Evolutionary conservation across 371 early-diverging fungal species (phyloP).

Genomic region (Choanephora cucurbitarum): DNA sequence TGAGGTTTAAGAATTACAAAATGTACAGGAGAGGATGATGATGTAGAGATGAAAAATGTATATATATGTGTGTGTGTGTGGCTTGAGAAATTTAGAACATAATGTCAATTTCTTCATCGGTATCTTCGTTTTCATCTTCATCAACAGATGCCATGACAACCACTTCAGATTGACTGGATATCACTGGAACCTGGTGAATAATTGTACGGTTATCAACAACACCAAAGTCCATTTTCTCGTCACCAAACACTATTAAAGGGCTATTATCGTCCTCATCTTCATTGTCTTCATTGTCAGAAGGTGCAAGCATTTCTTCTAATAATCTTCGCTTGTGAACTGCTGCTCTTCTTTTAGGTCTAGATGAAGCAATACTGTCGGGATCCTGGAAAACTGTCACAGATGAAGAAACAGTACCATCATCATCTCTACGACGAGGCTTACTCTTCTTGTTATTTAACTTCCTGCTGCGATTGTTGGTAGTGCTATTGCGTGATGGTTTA

Average conservation of each 20-base stretch:
- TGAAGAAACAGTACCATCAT: slow-evolving; percentile 20
- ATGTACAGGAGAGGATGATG: slow-evolving; percentile 1
- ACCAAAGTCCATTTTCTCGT: slow-evolving; percentile 47
- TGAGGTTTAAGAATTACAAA: not conserved
- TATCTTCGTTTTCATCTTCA: slow-evolving; percentile 20
- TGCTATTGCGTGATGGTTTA: not conserved
- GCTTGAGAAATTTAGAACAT: slow-evolving; percentile 17
- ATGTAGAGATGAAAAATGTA: too few relatives aligned
- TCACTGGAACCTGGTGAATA: slow-evolving; percentile 25
- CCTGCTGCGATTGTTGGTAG: slow-evolving; percentile 9
- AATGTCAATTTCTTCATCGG: slow-evolving; percentile 36
- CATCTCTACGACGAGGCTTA: slow-evolving; percentile 15
- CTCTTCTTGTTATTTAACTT: slow-evolving; percentile 7
- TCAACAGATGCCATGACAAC: slow-evolving; percentile 1
- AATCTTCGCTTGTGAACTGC: slow-evolving; percentile 49
- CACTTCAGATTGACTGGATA: slow-evolving; percentile 3
- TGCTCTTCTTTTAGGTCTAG: slow-evolving; percentile 46
- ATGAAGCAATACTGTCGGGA: slow-evolving; percentile 36
- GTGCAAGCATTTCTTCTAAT: slow-evolving; percentile 45
- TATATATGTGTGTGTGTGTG: too few relatives aligned
- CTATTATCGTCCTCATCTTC: slow-evolving; percentile 29
- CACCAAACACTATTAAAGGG: slow-evolving; percentile 37
- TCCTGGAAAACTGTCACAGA: slow-evolving; percentile 27
- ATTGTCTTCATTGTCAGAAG: slow-evolving; percentile 34
- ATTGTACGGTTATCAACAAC: slow-evolving; percentile 48